These are phyloP conservation scores for Bryoglossum gracile DNA, from an alignment of 495 filamentous ascomycete genomes.

Conservation along the genomic window DNA sequence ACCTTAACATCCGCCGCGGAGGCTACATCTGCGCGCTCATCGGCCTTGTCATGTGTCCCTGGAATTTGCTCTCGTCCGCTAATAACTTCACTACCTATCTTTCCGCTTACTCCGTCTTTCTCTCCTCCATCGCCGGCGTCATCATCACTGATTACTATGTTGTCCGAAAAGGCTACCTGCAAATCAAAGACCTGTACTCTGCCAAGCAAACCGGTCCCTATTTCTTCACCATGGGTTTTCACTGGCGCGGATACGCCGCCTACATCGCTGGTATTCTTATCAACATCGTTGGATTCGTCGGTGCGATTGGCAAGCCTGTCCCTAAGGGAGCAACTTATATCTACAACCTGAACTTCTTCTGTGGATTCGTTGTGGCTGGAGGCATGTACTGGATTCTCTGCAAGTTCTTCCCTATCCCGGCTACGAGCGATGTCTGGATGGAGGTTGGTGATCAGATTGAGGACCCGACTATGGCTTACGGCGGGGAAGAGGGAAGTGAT, in stretches of 20 bases:
- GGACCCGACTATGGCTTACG: slow-evolving; percentile 43
- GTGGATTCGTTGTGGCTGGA: slow-evolving; percentile 66
- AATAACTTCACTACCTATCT: slow-evolving; percentile 95
- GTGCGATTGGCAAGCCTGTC: slow-evolving; percentile 59
- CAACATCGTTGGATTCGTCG: slow-evolving; percentile 90
- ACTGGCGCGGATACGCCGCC: slow-evolving; percentile 76
- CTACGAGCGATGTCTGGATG: slow-evolving; percentile 67
- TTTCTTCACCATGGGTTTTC: slow-evolving; percentile 64
- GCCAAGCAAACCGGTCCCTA: slow-evolving; percentile 60
- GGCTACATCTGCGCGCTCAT: slow-evolving; percentile 82
- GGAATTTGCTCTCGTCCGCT: slow-evolving; percentile 67
- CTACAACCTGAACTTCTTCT: slow-evolving; percentile 87
- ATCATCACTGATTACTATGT: slow-evolving; percentile 88
- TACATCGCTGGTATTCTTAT: slow-evolving; percentile 82
- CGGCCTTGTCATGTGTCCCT: slow-evolving; percentile 85
- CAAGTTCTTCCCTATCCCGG: slow-evolving; percentile 63
- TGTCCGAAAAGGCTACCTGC: slow-evolving; percentile 75
- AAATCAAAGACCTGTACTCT: slow-evolving; percentile 74
- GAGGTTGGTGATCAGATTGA: slow-evolving; percentile 67
- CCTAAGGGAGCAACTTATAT: slow-evolving; percentile 79
- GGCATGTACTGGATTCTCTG: slow-evolving; percentile 64
- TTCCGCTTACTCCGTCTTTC: slow-evolving; percentile 91
- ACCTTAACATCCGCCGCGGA: slow-evolving; percentile 80
- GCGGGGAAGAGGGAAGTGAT: slow-evolving; percentile 21
- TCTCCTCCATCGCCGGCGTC: slow-evolving; percentile 85